Percentiles rank a stretch among this genome's conserved stretches.
phyloP scores from a whole-genome alignment of 768 basidiomycete species.

The Collybiopsis luxurians region DNA sequence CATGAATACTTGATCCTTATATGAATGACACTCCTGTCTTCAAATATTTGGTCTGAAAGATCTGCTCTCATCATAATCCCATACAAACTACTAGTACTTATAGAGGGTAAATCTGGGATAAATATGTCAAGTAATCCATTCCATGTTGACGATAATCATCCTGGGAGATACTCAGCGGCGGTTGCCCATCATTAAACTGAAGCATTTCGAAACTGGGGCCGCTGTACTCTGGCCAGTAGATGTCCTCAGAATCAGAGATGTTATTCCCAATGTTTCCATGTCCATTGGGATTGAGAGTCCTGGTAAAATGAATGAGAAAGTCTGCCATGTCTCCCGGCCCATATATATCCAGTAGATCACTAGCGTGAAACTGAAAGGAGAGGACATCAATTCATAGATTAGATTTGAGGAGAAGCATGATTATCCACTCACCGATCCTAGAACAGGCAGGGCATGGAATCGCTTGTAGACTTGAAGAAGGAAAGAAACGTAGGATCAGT shows the following conservation, averaged over 20 bases:
- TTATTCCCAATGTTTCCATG: not conserved
- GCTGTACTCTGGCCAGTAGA: conserved; percentile 18
- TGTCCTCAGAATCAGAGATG: too few species aligned
- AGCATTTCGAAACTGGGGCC: conserved; percentile 18
- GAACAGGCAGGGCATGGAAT: conserved; percentile 17
- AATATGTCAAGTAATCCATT: too few species aligned
- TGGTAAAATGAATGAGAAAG: conserved; percentile 23
- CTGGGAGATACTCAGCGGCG: conserved; percentile 14
- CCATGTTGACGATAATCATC: conserved; percentile 25
- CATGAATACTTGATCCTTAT: too few species aligned
- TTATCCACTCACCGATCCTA: conserved; percentile 23
- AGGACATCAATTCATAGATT: not conserved
- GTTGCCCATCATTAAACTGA: conserved; percentile 17
- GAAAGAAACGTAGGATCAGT: too few species aligned
- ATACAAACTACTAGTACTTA: too few species aligned
- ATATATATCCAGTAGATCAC: too few species aligned
- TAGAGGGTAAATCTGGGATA: too few species aligned
- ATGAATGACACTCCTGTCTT: too few species aligned
- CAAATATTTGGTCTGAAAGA: too few species aligned
- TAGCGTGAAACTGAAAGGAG: too few species aligned
- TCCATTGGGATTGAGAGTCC: conserved; percentile 10
- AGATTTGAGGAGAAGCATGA: conserved; percentile 17
- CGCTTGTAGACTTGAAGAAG: conserved; percentile 27
- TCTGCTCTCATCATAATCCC: too few species aligned
- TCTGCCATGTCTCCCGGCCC: conserved; percentile 20